Evolutionary conservation across 768 basidiomycete genomes (phyloP).

Genomic region (Amylocystis lapponica): DNA sequence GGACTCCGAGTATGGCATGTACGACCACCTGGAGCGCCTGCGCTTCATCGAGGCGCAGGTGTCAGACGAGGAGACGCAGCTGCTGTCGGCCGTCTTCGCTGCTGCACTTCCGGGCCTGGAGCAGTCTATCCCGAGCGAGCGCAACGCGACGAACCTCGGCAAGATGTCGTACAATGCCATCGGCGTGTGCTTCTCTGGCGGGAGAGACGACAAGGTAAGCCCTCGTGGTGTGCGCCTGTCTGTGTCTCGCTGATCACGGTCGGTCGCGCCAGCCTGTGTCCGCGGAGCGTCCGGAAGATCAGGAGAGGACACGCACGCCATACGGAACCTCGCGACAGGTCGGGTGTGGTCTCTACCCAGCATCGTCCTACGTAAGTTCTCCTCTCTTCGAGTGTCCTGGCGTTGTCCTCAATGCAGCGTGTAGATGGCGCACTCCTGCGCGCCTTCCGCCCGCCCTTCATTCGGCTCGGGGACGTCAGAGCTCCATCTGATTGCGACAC

Average conservation of each 20-base stretch:
- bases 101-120: slow-evolving; percentile 68
- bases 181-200: slow-evolving; percentile 62
- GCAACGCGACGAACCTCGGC: slow-evolving; percentile 53
- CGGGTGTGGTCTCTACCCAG: slow-evolving; percentile 67
- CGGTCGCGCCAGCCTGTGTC: slow-evolving; percentile 42
- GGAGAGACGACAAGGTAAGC: slow-evolving; percentile 71
- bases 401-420: too few relatives aligned
- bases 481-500: slow-evolving; percentile 61
- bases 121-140: slow-evolving; percentile 59
- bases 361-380: slow-evolving; percentile 62
- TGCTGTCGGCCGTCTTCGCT: slow-evolving; percentile 51
- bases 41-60: slow-evolving; percentile 56
- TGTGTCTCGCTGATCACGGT: slow-evolving; percentile 1
- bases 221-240: slow-evolving; percentile 11
- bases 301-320: slow-evolving; percentile 72
- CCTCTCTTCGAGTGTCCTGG: background rate
- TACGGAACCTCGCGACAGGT: slow-evolving; percentile 71
- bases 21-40: slow-evolving; percentile 74
- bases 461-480: slow-evolving; percentile 65
- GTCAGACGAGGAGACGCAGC: slow-evolving; percentile 40
- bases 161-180: slow-evolving; percentile 76
- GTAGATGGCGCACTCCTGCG: slow-evolving; percentile 68
- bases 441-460: slow-evolving; percentile 57
- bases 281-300: slow-evolving; percentile 55
- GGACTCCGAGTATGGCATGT: slow-evolving; percentile 51